A percentile compares a stretch with the other conserved stretches of the same genome.
phyloP scores from a whole-genome alignment of 2,329 filamentous ascomycete genomes.

The Lecanosticta acicola region DNA sequence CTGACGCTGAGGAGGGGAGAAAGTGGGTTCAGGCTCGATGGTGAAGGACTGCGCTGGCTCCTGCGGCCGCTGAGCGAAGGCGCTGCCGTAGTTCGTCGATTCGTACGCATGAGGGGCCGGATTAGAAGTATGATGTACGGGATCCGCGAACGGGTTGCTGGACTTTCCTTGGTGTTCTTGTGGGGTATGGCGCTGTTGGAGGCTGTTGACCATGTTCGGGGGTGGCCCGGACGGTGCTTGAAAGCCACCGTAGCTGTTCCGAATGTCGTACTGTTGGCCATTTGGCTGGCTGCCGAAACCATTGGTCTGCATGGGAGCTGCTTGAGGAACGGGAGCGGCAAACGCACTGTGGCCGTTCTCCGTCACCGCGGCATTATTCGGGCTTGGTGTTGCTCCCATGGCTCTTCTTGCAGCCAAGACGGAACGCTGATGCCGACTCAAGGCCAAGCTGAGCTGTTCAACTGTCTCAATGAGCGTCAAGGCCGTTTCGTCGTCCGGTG shows the following conservation, averaged over 20 bases:
- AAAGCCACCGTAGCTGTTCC: slow-evolving; percentile 9
- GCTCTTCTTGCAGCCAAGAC: slow-evolving; percentile 55
- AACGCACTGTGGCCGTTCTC: slow-evolving; percentile 13
- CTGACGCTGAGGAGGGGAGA: slow-evolving; percentile 10
- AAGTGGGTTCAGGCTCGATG: slow-evolving; percentile 19
- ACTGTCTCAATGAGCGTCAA: slow-evolving; percentile 90
- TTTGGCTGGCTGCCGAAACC: not conserved
- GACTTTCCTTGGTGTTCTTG: slow-evolving; percentile 11
- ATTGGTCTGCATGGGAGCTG: not conserved
- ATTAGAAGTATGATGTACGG: slow-evolving; percentile 32
- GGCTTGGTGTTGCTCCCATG: slow-evolving; percentile 27
- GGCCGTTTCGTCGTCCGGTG: slow-evolving; percentile 90
- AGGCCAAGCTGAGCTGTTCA: slow-evolving; percentile 76
- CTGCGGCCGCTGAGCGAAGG: slow-evolving; percentile 1
- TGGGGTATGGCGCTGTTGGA: slow-evolving; percentile 11
- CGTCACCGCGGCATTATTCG: slow-evolving; percentile 7
- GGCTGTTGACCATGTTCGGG: slow-evolving; percentile 7
- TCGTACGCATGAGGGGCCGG: slow-evolving; percentile 21
- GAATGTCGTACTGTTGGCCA: not conserved
- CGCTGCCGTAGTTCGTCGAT: slow-evolving; percentile 17
- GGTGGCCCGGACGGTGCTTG: slow-evolving; percentile 24
- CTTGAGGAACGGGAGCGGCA: slow-evolving; percentile 9
- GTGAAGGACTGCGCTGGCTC: slow-evolving; percentile 17
- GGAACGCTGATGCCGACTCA: slow-evolving; percentile 79
- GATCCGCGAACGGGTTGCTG: slow-evolving; percentile 41